A percentile compares a stretch with the other conserved stretches of the same genome.
phyloP scores from a whole-genome alignment of 2,329 filamentous ascomycete species.

The Apiospora kogelbergensis region DNA sequence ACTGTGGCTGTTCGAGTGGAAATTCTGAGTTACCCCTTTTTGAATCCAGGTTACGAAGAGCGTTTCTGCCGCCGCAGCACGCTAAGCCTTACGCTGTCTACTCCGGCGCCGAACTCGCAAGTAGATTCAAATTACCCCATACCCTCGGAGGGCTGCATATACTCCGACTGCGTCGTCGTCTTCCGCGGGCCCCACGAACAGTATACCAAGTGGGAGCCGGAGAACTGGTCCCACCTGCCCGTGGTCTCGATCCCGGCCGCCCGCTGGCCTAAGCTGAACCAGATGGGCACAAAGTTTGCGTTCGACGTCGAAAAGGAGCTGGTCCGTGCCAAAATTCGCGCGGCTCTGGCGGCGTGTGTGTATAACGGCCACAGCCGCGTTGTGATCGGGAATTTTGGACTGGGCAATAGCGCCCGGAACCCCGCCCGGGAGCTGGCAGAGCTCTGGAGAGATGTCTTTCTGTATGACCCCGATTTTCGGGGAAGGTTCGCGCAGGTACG shows the following conservation, averaged over 20 bases:
- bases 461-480: constrained; percentile 61
- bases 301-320: constrained; percentile 71
- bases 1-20: not conserved
- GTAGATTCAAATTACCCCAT: constrained; percentile 66
- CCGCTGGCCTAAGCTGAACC: constrained; percentile 71
- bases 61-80: constrained; percentile 74
- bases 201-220: constrained; percentile 53
- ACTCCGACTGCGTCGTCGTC: constrained; percentile 70
- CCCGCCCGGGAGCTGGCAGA: constrained; percentile 64
- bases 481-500: constrained; percentile 56
- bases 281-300: constrained; percentile 66
- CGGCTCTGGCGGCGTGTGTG: constrained; percentile 68
- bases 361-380: constrained; percentile 57
- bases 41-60: constrained; percentile 65
- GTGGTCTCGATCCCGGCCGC: constrained; percentile 75
- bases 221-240: constrained; percentile 59
- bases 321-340: constrained; percentile 71
- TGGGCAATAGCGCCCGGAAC: constrained; percentile 64
- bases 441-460: constrained; percentile 64
- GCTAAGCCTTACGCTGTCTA: constrained; percentile 66
- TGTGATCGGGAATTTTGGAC: constrained; percentile 64
- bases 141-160: constrained; percentile 66
- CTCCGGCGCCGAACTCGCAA: constrained; percentile 52
- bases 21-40: constrained; percentile 28
- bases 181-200: constrained; percentile 69